Conservation (phyloP, 768 basidiomycete species). For the Rhodosporidiobolus sp. region DNA sequence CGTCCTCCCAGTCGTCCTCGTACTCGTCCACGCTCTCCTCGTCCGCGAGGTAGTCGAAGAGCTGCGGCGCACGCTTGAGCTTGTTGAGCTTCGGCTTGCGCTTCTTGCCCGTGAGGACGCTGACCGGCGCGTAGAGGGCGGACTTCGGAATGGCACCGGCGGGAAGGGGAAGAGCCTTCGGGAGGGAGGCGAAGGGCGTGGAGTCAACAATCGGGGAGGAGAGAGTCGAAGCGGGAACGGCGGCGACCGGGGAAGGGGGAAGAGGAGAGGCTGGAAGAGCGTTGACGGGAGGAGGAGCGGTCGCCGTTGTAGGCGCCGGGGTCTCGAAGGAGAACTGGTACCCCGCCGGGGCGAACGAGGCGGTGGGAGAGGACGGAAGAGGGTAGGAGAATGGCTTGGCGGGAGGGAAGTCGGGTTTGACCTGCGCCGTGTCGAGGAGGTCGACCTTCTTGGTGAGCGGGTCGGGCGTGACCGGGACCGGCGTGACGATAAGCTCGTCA, state of each 20-base stretch:
- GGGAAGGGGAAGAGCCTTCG: background rate
- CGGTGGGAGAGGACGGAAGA: background rate
- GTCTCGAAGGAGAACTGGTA: background rate
- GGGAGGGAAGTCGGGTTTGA: background rate
- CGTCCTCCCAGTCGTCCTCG: constrained; percentile 13
- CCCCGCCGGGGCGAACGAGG: background rate
- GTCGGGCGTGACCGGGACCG: background rate
- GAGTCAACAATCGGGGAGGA: background rate
- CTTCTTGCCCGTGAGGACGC: constrained; percentile 10
- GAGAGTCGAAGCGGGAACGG: background rate
- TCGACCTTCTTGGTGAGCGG: background rate
- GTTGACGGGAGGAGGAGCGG: background rate
- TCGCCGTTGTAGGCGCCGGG: background rate
- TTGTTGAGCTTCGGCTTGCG: constrained; percentile 4
- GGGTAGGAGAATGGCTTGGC: background rate
- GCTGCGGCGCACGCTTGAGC: constrained; percentile 2
- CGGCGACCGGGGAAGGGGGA: background rate
- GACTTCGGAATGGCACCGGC: background rate
- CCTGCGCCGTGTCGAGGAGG: background rate
- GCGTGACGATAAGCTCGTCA: background rate
- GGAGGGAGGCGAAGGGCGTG: background rate
- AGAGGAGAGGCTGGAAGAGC: background rate
- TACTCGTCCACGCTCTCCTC: background rate
- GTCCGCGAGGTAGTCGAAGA: constrained; percentile 21
- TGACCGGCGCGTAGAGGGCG: background rate